phyloP scores from a whole-genome alignment of 192 early-diverging fungal species.

The Rhizophagus prolifer region DNA sequence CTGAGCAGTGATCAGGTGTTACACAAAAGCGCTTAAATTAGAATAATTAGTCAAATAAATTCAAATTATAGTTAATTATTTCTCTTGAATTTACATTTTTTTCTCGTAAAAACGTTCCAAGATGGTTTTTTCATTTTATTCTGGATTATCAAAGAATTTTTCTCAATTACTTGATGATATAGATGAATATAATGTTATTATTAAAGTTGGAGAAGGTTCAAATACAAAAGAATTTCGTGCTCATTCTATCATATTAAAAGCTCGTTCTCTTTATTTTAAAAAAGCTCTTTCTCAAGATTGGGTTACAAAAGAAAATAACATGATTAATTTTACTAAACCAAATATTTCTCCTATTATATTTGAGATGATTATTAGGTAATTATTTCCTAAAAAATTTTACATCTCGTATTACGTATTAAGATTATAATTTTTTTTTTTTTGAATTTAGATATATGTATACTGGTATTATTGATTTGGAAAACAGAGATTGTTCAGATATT shows the following conservation, averaged over 20 bases:
- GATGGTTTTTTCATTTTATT: neutral
- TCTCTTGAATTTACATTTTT: too few relatives aligned
- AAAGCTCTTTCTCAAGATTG: neutral
- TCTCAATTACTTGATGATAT: slow-evolving; percentile 7
- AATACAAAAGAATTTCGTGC: slow-evolving; percentile 15
- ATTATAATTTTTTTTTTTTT: neutral
- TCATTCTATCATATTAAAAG: slow-evolving; percentile 2
- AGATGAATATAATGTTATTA: slow-evolving; percentile 19
- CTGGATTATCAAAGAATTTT: neutral
- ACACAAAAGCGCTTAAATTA: too few relatives aligned
- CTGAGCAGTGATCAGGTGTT: too few relatives aligned
- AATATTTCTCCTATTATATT: slow-evolving; percentile 22
- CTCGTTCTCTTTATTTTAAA: slow-evolving; percentile 14
- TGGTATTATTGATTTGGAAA: slow-evolving; percentile 6
- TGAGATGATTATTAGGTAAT: slow-evolving; percentile 19
- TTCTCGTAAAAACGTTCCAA: too few relatives aligned
- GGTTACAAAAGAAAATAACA: neutral
- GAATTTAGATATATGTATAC: neutral
- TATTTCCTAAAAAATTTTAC: too few relatives aligned
- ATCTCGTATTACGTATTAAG: too few relatives aligned
- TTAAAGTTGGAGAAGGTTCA: neutral
- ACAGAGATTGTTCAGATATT: neutral
- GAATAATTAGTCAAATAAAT: too few relatives aligned
- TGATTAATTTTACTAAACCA: slow-evolving; percentile 20
- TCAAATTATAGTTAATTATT: too few relatives aligned